Evolutionary conservation across 2,329 filamentous ascomycete genomes (phyloP).

Genomic region (Colletotrichum tropicale): DNA sequence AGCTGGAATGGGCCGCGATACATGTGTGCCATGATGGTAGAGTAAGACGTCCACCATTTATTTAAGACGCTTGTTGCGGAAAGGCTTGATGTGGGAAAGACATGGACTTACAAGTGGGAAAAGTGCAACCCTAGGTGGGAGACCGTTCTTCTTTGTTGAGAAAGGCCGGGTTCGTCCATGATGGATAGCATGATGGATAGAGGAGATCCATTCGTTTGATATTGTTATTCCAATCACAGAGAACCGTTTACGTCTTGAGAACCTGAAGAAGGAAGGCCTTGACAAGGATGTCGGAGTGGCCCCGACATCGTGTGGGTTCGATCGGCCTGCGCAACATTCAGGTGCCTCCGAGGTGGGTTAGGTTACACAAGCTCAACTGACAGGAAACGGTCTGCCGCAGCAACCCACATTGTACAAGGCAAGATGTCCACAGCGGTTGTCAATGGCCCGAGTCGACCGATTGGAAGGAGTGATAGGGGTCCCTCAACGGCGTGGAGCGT

Average conservation of each 20-base stretch:
- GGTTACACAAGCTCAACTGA: background rate
- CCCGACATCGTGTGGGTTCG: constrained; percentile 2
- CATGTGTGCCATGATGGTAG: background rate
- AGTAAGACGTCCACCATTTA: background rate
- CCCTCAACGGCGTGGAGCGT: background rate
- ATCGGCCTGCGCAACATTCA: background rate
- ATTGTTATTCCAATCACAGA: background rate
- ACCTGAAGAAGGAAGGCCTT: background rate
- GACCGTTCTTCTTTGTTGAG: background rate
- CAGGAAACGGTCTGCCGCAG: background rate
- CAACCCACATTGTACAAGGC: background rate
- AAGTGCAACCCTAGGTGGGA: background rate
- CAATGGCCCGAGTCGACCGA: background rate
- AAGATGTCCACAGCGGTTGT: background rate
- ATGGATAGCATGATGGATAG: background rate
- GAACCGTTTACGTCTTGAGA: background rate
- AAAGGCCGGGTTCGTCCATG: background rate
- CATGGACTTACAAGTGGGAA: background rate
- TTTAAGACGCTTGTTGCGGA: background rate
- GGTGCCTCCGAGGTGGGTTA: background rate
- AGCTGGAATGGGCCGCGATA: background rate
- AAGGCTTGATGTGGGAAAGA: background rate
- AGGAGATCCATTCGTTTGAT: background rate
- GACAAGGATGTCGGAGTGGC: background rate
- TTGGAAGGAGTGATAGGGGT: background rate